Base-by-base conservation (phyloP, 108 stramenopile genomes). In the Parmales sp. region DNA sequence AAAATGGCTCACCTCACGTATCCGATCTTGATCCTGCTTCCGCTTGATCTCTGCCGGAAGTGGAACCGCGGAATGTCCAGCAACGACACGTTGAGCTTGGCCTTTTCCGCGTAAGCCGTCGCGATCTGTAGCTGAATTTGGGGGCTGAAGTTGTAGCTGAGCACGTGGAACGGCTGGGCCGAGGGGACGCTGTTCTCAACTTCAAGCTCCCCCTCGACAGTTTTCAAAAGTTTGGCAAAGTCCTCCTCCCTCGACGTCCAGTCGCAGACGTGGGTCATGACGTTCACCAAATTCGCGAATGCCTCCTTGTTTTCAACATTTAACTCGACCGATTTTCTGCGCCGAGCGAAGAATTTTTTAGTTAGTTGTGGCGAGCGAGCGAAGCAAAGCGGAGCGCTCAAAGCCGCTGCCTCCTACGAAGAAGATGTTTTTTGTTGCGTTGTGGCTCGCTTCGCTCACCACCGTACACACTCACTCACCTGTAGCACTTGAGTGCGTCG, bases 81-180 rank as follows among this genome's bases (percentile, higher is more conserved):
- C 0, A 75, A 48, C 3, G 46, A 11, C 50, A 79, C 71, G 63
- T 66, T 80, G 34, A 45, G 46, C 45, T 64, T 63, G 9, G 74
- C 78, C 26, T 72, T 63, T 37, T 63, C 51, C 1, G 82, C 82
- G 69, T 82, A 82, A 66, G 65, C 48, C 37, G 73, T 71, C 39
- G 74, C 77, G 16, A 78, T 38, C 3, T 23, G 2, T 31, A n/a
- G n/a, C 48, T 72, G 71, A 39, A 68, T 37, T 2, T 29, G 8
- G 25, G 72, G 49, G 39, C 48, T 31, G 22, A 82, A 48, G 20
- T 80, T 80, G 68, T 82, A 82, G 13, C 68, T 76, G 38, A 82
- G 70, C 4, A 74, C 63, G 68, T 82, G 82, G 65, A 82, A 82
- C 2, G 82, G 82, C 72, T 82, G 82, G 44, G 81, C 76, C 8